These are phyloP conservation scores for Maudiozyma barnettii DNA, from an alignment of 805 yeast genomes.

Conservation along the genomic window DNA sequence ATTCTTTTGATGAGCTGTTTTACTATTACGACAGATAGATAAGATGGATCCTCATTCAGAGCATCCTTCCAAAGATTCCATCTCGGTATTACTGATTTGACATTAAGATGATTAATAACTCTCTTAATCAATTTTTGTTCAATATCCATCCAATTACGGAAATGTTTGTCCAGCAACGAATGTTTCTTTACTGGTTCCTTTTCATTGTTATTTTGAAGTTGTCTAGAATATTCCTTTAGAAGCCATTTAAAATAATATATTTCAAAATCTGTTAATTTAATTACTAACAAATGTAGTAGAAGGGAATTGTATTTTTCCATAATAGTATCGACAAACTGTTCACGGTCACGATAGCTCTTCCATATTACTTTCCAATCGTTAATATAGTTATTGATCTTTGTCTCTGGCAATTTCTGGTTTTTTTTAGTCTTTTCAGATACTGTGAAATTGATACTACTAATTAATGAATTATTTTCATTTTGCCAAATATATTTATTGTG, in stretches of 20 bases:
- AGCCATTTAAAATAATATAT: constrained; percentile 12
- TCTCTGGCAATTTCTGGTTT: constrained; percentile 29
- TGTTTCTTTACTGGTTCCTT: background rate
- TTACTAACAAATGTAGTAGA: constrained; percentile 11
- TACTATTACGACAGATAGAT: constrained; percentile 3
- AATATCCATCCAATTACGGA: constrained; percentile 11
- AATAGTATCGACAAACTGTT: constrained; percentile 7
- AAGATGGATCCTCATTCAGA: constrained; percentile 8
- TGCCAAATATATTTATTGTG: constrained; percentile 13
- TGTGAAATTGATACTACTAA: constrained; percentile 18
- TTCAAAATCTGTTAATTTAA: constrained; percentile 14
- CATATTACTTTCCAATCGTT: constrained; percentile 12
- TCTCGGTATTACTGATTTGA: constrained; percentile 6
- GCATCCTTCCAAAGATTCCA: constrained; percentile 14
- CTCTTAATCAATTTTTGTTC: constrained; percentile 9
- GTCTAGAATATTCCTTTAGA: constrained; percentile 2
- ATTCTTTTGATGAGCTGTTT: constrained; percentile 1
- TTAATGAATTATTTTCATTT: constrained; percentile 9
- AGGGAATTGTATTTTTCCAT: constrained; percentile 9
- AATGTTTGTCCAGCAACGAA: constrained; percentile 3
- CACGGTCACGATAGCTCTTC: constrained; percentile 9
- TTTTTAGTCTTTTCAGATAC: constrained; percentile 50
- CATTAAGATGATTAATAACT: constrained; percentile 8
- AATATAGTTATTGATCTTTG: constrained; percentile 10
- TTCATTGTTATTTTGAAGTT: background rate